Percentiles rank a stretch among this genome's conserved stretches.
phyloP scores from a whole-genome alignment of 805 yeast species.

The Starmera amethionina region DNA sequence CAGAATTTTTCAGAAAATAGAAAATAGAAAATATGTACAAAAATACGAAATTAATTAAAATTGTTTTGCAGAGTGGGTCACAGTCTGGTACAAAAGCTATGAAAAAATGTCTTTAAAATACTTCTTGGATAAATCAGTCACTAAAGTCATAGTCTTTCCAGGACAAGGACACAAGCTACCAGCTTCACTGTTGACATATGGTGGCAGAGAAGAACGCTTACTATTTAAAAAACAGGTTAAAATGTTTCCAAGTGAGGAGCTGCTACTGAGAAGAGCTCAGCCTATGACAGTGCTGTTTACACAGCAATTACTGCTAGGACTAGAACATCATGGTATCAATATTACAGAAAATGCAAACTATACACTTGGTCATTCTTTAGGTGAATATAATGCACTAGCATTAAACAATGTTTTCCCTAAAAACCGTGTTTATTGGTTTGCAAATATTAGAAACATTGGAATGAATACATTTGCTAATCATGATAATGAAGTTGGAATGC shows the following conservation, averaged over 20 bases:
- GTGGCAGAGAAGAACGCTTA: too few species aligned
- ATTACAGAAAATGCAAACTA: constrained; percentile 11
- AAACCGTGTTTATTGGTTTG: constrained; percentile 11
- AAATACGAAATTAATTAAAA: too few species aligned
- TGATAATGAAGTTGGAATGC: constrained; percentile 18
- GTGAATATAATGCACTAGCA: constrained; percentile 30
- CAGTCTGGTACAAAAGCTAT: too few species aligned
- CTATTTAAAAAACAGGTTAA: too few species aligned
- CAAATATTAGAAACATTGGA: constrained; percentile 26
- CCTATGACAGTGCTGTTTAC: too few species aligned
- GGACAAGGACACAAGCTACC: constrained; percentile 17
- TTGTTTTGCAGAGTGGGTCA: too few species aligned
- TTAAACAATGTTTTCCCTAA: constrained; percentile 19
- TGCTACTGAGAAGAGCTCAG: too few species aligned
- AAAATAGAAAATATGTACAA: not conserved
- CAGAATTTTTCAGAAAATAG: too few species aligned
- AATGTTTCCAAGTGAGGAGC: too few species aligned
- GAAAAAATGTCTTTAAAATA: not conserved
- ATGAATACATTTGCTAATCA: constrained; percentile 23
- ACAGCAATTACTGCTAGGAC: too few species aligned
- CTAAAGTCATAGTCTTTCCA: constrained; percentile 12
- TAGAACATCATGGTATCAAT: constrained; percentile 14
- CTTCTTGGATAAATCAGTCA: not conserved
- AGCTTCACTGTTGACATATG: constrained; percentile 3
- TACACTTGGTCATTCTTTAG: constrained; percentile 34